Evolutionary conservation across 768 basidiomycete genomes (phyloP).

Genomic region (Leccinum boreale): DNA sequence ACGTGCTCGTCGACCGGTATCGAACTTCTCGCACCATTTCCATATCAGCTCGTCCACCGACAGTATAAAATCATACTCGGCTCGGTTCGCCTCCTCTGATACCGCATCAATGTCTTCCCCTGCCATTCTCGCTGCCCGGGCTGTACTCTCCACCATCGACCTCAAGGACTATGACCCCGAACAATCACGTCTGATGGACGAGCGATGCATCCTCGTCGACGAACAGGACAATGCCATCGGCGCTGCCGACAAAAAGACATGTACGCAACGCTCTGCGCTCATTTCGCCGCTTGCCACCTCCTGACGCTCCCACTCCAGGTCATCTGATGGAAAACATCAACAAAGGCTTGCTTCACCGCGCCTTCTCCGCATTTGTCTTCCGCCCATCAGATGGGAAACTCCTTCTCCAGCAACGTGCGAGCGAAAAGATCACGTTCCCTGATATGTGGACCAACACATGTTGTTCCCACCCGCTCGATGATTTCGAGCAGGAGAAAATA

Average conservation of each 20-base stretch:
- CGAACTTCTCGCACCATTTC: neutral
- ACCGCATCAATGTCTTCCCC: constrained; percentile 50
- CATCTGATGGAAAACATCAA: constrained; percentile 98
- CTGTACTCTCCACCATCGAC: constrained; percentile 71
- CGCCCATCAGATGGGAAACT: constrained; percentile 91
- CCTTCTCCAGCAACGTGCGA: constrained; percentile 89
- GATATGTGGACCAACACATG: constrained; percentile 99
- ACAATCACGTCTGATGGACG: constrained; percentile 94
- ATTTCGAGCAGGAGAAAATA: constrained; percentile 80
- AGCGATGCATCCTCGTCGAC: constrained; percentile 89
- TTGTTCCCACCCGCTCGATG: constrained; percentile 94
- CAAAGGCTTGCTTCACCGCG: constrained; percentile 91
- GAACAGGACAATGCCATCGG: constrained; percentile 83
- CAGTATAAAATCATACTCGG: constrained; percentile 5
- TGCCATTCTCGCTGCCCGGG: constrained; percentile 58
- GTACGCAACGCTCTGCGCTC: constrained; percentile 43
- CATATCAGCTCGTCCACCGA: neutral
- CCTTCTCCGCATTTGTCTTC: constrained; percentile 97
- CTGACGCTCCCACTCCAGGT: constrained; percentile 38
- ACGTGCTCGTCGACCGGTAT: neutral
- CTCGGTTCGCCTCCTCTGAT: neutral
- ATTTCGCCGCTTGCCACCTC: neutral
- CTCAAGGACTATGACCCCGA: constrained; percentile 85
- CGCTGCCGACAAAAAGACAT: constrained; percentile 93
- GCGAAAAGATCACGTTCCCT: constrained; percentile 99